These are phyloP conservation scores for Aspergillus sojae DNA, from an alignment of 2,329 filamentous ascomycete species.

Conservation along the genomic window DNA sequence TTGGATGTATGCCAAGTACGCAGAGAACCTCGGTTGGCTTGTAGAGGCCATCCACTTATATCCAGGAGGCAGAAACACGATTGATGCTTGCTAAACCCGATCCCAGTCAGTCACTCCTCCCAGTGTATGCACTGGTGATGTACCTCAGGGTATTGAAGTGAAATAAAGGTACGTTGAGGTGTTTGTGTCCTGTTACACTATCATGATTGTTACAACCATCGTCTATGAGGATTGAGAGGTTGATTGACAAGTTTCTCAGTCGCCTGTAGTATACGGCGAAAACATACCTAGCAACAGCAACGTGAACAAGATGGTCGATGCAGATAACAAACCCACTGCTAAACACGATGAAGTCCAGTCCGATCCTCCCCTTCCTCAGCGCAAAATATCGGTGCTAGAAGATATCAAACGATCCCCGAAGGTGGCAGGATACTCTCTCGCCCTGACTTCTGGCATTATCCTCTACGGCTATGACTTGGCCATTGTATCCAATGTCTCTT, in stretches of 20 bases:
- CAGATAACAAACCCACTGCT: background rate
- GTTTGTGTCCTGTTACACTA: background rate
- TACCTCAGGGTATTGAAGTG: background rate
- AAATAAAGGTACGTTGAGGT: background rate
- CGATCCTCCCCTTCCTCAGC: background rate
- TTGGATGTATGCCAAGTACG: background rate
- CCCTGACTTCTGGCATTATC: constrained; percentile 28
- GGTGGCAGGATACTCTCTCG: constrained; percentile 21
- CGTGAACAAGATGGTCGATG: background rate
- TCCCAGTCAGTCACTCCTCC: background rate
- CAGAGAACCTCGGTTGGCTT: background rate
- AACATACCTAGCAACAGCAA: background rate
- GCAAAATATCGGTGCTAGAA: constrained; percentile 5
- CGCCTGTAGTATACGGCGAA: background rate
- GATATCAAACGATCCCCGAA: constrained; percentile 13
- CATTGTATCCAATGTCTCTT: constrained; percentile 33
- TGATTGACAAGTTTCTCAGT: background rate
- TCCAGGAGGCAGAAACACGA: background rate
- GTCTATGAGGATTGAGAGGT: background rate
- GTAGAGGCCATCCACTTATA: background rate
- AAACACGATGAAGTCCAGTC: background rate
- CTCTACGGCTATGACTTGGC: constrained; percentile 38
- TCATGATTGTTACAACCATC: background rate
- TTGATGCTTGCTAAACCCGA: background rate
- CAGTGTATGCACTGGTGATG: background rate